Conservation (phyloP, 495 filamentous ascomycete genomes). For the Lophiotrema nucula region DNA sequence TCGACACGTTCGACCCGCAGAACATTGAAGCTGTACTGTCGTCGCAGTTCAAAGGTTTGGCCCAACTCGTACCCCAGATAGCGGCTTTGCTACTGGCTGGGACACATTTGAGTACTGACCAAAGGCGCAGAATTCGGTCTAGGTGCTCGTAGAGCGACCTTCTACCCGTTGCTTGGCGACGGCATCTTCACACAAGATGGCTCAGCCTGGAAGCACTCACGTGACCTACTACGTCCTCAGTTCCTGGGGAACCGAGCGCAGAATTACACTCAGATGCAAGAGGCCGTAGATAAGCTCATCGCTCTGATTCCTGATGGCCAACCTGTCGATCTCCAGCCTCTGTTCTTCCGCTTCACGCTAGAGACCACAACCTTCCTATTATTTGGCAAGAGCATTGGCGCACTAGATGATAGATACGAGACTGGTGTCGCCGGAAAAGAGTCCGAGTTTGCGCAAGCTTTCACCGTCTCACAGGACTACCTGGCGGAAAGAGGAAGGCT, state of each 20-base stretch:
- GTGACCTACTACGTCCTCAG: slow-evolving; percentile 55
- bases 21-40: slow-evolving; percentile 47
- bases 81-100: too few species aligned
- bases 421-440: too few species aligned
- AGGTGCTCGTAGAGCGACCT: slow-evolving; percentile 37
- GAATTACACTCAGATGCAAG: too few species aligned
- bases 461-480: too few species aligned
- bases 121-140: too few species aligned
- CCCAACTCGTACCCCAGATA: too few species aligned
- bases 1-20: slow-evolving; percentile 41
- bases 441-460: too few species aligned
- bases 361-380: slow-evolving; percentile 48
- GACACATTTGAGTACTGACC: too few species aligned
- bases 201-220: slow-evolving; percentile 51
- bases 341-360: slow-evolving; percentile 53
- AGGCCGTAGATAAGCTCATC: too few species aligned
- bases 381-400: slow-evolving; percentile 47
- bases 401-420: too few species aligned
- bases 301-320: too few species aligned
- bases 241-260: slow-evolving; percentile 56
- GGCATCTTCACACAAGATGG: slow-evolving; percentile 60
- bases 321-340: neutral
- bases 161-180: slow-evolving; percentile 48
- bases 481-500: too few species aligned
- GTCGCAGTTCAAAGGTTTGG: slow-evolving; percentile 42